These are phyloP conservation scores for Metschnikowia cubensis DNA, from an alignment of 805 yeast species.

Conservation along the genomic window DNA sequence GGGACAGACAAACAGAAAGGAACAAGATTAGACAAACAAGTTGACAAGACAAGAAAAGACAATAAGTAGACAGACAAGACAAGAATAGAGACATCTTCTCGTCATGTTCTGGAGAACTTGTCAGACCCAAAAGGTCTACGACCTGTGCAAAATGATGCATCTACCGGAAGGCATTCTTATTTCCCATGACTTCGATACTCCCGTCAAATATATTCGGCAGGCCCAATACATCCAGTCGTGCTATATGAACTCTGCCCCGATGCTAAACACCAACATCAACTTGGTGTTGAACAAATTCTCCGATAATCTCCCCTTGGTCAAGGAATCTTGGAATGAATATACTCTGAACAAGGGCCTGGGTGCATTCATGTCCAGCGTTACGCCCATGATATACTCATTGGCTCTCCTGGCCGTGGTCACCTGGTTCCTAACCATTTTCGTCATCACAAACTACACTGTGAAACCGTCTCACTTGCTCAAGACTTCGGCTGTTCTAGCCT, in stretches of 20 bases:
- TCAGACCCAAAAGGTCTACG: slow-evolving; percentile 20
- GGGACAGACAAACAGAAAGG: too few relatives aligned
- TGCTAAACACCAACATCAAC: slow-evolving; percentile 37
- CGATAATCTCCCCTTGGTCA: slow-evolving; percentile 40
- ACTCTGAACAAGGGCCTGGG: slow-evolving; percentile 32
- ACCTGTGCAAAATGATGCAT: slow-evolving; percentile 28
- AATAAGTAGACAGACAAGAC: too few relatives aligned
- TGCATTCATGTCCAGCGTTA: slow-evolving; percentile 51
- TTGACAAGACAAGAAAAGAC: too few relatives aligned
- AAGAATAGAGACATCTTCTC: neutral
- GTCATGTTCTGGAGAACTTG: slow-evolving; percentile 35
- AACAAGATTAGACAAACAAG: too few relatives aligned
- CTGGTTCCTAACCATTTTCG: slow-evolving; percentile 57
- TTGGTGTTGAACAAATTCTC: slow-evolving; percentile 24
- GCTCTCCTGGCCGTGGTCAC: slow-evolving; percentile 64
- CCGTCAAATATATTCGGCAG: slow-evolving; percentile 21
- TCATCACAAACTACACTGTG: slow-evolving; percentile 61
- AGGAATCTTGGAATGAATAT: slow-evolving; percentile 47
- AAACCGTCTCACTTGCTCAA: slow-evolving; percentile 53
- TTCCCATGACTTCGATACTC: slow-evolving; percentile 21
- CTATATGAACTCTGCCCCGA: slow-evolving; percentile 30
- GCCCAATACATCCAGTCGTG: slow-evolving; percentile 32
- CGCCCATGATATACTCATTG: slow-evolving; percentile 58
- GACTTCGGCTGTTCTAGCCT: slow-evolving; percentile 48
- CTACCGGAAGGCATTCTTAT: slow-evolving; percentile 35